Evolutionary conservation across 1,284 basidiomycete genomes (phyloP).

Genomic region (Pseudozyma tsukubaensis): DNA sequence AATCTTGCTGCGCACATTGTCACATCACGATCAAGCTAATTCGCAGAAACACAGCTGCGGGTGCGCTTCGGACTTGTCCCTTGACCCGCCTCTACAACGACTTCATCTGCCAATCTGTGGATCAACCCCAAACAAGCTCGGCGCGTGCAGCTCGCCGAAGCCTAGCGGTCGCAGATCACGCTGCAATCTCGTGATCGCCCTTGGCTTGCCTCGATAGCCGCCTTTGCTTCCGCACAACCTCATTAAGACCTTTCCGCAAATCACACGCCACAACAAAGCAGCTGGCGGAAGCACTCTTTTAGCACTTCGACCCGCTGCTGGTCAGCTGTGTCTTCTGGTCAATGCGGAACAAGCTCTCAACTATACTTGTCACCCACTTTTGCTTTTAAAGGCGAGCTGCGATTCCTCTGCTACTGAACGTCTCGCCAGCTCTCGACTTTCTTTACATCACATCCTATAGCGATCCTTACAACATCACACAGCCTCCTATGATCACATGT

Average conservation of each 20-base stretch:
- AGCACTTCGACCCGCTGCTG: background rate
- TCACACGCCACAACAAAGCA: background rate
- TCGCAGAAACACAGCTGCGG: background rate
- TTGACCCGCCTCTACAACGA: conserved; percentile 1
- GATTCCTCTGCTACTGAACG: no score
- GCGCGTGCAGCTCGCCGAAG: conserved; percentile 18
- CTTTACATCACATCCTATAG: no score
- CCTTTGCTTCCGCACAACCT: conserved; percentile 24
- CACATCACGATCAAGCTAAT: background rate
- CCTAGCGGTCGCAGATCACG: conserved; percentile 5
- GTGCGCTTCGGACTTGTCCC: conserved; percentile 6
- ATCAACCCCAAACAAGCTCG: conserved; percentile 13
- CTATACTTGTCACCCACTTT: background rate
- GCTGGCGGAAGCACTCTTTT: background rate
- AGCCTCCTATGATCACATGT: no score
- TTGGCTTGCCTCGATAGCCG: conserved; percentile 2
- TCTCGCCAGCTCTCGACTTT: no score
- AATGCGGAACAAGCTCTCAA: background rate
- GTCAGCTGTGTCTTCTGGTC: background rate
- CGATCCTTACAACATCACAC: no score
- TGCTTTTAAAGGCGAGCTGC: conserved; percentile 3
- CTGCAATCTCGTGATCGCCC: conserved; percentile 11
- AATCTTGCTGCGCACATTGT: conserved; percentile 2
- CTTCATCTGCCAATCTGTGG: conserved; percentile 25
- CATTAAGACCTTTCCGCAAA: conserved; percentile 8